Evolutionary conservation across 805 yeast genomes (phyloP).

Genomic region (Suhomyces prunicola): DNA sequence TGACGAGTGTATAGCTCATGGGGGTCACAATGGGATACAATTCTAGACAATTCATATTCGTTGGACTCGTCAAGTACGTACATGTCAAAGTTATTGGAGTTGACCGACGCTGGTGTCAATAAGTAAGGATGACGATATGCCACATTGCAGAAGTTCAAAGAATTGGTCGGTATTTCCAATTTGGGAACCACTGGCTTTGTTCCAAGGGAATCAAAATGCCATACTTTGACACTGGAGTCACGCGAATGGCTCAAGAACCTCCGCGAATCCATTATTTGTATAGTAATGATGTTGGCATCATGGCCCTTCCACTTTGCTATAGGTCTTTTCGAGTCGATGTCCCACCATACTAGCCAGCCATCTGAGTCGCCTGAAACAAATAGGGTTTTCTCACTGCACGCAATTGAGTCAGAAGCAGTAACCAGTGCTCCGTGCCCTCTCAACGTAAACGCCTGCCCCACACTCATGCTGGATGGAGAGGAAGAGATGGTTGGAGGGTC

Average conservation of each 20-base stretch:
- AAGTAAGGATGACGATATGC: slow-evolving; percentile 34
- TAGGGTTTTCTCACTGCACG: slow-evolving; percentile 9
- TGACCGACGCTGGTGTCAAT: slow-evolving; percentile 61
- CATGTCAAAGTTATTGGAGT: slow-evolving; percentile 64
- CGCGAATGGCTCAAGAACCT: slow-evolving; percentile 10
- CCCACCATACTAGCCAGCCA: slow-evolving; percentile 69
- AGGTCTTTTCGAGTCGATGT: slow-evolving; percentile 54
- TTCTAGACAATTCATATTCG: slow-evolving; percentile 2
- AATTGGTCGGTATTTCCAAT: slow-evolving; percentile 63
- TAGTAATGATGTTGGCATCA: slow-evolving; percentile 45
- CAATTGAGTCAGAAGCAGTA: slow-evolving; percentile 9
- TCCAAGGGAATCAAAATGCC: slow-evolving; percentile 5
- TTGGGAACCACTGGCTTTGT: slow-evolving; percentile 18
- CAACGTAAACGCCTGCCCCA: slow-evolving; percentile 14
- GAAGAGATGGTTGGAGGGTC: not conserved
- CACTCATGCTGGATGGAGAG: not conserved
- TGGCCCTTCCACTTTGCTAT: slow-evolving; percentile 60
- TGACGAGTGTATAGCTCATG: slow-evolving; percentile 30
- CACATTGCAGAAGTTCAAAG: slow-evolving; percentile 71
- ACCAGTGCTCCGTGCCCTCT: slow-evolving; percentile 20
- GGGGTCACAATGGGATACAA: slow-evolving; percentile 13
- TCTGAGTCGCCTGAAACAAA: slow-evolving; percentile 56
- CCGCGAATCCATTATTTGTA: slow-evolving; percentile 26
- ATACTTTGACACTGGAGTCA: slow-evolving; percentile 10
- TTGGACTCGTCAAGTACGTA: slow-evolving; percentile 28